Evolutionary conservation across 495 filamentous ascomycete species (phyloP), one percentile per base, ranked within the genome.

Genomic region (Aspergillus asperescens): DNA sequence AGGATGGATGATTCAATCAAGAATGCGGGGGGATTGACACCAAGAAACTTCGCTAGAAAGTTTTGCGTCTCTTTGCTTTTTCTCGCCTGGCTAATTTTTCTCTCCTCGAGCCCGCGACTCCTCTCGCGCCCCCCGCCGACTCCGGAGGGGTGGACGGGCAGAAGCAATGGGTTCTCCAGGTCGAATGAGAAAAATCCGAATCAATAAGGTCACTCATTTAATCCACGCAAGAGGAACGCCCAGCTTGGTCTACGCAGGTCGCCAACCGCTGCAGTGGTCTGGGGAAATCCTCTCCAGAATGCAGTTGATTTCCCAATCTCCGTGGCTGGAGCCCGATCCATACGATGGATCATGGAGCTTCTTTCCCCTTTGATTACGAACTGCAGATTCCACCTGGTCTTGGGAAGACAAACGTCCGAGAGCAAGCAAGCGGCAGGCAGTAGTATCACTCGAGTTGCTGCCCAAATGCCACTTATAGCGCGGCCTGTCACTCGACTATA

Each of bases 1-100:
- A 28, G 4, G 4, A 28, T 28, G 9, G 25, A 9, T 5, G 9
- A 35, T 16, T 5, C 3, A 35, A 3, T 35, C 32, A 35, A 35
- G 20, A 37, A 34, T 49, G 46, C 46, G 46, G 46, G 46, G 46
- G 46, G 46, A 63, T 57, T 62, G 64, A 52, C 59, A 28, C 24
- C n/a, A 6, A 38, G 35, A 51, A 43, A 51, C 48, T 51, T 43
- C 25, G 28, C 48, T 42, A 42, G 38, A 41, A 42, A 32, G 27
- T 24, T 51, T 38, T 42, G 13, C 37, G 1, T 19, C 9, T n/a
- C 6, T 23, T 46, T 47, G 34, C 32, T 54, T 54, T 54, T 54
- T 52, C 29, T 18, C 19, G 3, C 10, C 6, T 20, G 18, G 41
- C 31, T n/a, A 37, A 37, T 23, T 19, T 12, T 37, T 25, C 25